Base-by-base conservation (phyloP, 2,329 filamentous ascomycete genomes). In the Malbranchea cinnamomea region DNA sequence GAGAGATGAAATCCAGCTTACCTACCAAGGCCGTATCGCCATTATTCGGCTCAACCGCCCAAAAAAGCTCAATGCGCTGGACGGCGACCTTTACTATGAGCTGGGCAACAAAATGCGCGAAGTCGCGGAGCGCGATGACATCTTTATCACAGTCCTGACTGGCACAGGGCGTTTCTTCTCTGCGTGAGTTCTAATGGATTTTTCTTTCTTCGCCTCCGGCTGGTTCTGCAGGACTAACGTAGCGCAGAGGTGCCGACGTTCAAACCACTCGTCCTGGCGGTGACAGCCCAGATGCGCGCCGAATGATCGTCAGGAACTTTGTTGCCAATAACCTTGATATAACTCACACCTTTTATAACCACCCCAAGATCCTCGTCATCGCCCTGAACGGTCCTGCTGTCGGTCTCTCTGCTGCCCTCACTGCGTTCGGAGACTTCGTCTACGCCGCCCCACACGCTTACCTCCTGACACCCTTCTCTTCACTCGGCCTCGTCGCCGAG, bases 361-460 rank as follows among this genome's bases (percentile, higher is more conserved):
- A 95, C 59, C 81, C 84, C 44, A 94, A 95, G 61, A 79, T 95
- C 56, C 78, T 95, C 14, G 70, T 95, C 36, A 76, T 77, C 0
- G 89, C 82, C 0, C 74, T 95, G 41, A 95, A 95, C 59, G 89
- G 87, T 3, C 89, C 89, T 4, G 84, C 75, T 7, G 68, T 98
- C 31, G 89, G 89, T 4, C 74, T 95, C 18, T 80, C 78, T 2
- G 89, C 87, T 1, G 85, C 87, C 0, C 59, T 95, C 0, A 63
- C 83, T 34, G 76, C 75, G 16, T 79, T 82, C 53, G 80, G 80
- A 14, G 89, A 95, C 62, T 95, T 95, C 62, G 71, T 95, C 52
- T 95, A 95, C 64, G 75, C 71, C 49, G 67, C 78, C 0, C 84
- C 85, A 0, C 68, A 78, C 42, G 62, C 84, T 17, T 98, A 83